A percentile compares a stretch with the other conserved stretches of the same genome.
Evolutionary conservation across 2,329 filamentous ascomycete species (phyloP).

Genomic region (Aspergillus glaucus): DNA sequence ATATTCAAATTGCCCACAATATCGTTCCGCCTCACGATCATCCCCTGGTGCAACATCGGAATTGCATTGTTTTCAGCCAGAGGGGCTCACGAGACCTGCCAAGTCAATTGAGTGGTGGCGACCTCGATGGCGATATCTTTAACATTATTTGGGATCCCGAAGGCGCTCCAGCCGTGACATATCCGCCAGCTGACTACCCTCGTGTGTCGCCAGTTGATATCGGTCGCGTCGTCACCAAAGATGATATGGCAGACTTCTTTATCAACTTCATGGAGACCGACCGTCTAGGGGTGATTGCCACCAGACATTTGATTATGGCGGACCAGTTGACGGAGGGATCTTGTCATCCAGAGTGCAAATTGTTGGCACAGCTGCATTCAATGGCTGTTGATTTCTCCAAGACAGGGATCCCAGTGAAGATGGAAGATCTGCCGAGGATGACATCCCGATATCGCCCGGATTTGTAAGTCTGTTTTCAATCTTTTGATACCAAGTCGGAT

Average conservation of each 20-base stretch:
- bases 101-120: slow-evolving; percentile 71
- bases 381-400: slow-evolving; percentile 71
- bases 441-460: slow-evolving; percentile 43
- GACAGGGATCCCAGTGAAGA: slow-evolving; percentile 56
- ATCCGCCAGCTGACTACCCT: slow-evolving; percentile 64
- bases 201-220: slow-evolving; percentile 53
- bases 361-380: slow-evolving; percentile 60
- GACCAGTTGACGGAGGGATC: slow-evolving; percentile 53
- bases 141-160: slow-evolving; percentile 66
- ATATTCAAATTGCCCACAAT: slow-evolving; percentile 62
- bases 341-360: slow-evolving; percentile 44
- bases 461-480: slow-evolving; percentile 42
- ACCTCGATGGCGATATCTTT: slow-evolving; percentile 78
- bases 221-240: slow-evolving; percentile 50
- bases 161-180: slow-evolving; percentile 40
- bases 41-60: slow-evolving; percentile 56
- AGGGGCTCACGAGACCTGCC: slow-evolving; percentile 67
- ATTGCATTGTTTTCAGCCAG: slow-evolving; percentile 74
- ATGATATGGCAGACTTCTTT: slow-evolving; percentile 75
- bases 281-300: slow-evolving; percentile 60
- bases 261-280: slow-evolving; percentile 68
- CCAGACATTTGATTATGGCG: slow-evolving; percentile 57
- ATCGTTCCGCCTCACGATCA: slow-evolving; percentile 54
- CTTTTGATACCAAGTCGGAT: not conserved
- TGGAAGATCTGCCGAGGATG: slow-evolving; percentile 38